Base-by-base conservation (phyloP, 1,139 yeast genomes). In the Hyphopichia pseudoburtonii region DNA sequence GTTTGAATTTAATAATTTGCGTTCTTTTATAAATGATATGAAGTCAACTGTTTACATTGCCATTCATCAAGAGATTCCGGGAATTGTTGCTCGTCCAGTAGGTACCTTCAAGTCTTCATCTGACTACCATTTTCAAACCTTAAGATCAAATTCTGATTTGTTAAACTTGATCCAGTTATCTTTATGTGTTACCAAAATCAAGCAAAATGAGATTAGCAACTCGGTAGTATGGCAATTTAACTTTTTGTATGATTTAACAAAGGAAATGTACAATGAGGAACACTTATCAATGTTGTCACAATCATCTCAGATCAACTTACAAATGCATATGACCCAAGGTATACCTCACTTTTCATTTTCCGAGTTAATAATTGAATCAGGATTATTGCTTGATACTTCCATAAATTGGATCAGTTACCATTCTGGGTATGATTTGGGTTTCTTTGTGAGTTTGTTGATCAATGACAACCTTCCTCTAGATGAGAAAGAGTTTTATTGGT, bases 221-320 rank as follows among this genome's bases (percentile, higher is more conserved):
- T 78, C 86, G n/a, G 53, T 68, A 29, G 87, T 96, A 19, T 92
- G 97, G 96, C 97, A 92, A 60, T 90, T 92, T 66, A 94, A 94
- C 60, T 89, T 92, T 66, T 73, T 76, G 49, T 92, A 88, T 60
- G 92, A 86, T 58, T 66, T 86, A 32, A 66, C 73, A 23, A 68
- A 72, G 25, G 95, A 89, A 54, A 92, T 92, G 96, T 87, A 82
- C 80, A 43, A 78, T 73, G 59, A 96, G 82, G 68, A 87, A 81
- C 52, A 76, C 80, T 51, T 95, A 80, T 53, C 77, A 73, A 50
- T 72, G 75, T 57, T 71, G 43, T 54, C 92, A 32, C 82, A 82
- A 46, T 86, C 87, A 40, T 80, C 95, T 6, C 97, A 96, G 23
- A 76, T 90, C 34, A 89, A 89, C 52, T 85, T 90, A 55, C 81